Evolutionary conservation across 1,139 yeast genomes (phyloP), one percentile per base, ranked within the genome.

Genomic region (Casaregolazyma lundiana): DNA sequence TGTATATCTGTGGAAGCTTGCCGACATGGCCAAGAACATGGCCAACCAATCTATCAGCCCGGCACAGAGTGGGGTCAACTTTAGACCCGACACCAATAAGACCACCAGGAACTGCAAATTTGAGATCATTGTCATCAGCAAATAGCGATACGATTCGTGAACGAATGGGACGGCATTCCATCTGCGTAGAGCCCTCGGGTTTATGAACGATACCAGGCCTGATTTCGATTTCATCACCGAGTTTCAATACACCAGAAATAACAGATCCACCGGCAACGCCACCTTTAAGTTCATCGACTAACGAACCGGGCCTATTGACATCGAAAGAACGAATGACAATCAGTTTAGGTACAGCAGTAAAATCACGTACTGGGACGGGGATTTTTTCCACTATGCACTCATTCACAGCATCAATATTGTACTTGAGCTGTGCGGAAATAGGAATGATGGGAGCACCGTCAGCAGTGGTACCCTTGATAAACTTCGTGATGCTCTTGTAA

Each of bases 211-310:
- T 89, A 77, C 98, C 98, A 45, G 99, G 98, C 69, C 98, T 81
- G 63, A 94, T 90, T 74, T 94, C 99, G 64, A 94, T 92, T 73
- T 94, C 98, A 66, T 94, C 99, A 52, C 96, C 97, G 55, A 94
- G 76, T 66, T 87, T 85, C 75, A 94, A 86, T 46, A 94, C 98
- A 78, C 99, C 99, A 51, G 83, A 88, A 65, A 92, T 77, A 61
- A 94, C 92, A 47, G 97, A 88, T 59, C 99, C 99, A 75, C 99
- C 99, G 42, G 99, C 99, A 65, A 94, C 98, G 80, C 99, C 99
- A 63, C 99, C 99, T 74, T 90, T 90, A 66, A 94, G 78, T 62
- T 92, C 98, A 57, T 86, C 95, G 59, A 94, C 87, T 69, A 90
- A 97, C 38, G 97, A 84, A 74, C 99, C 99, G 51, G 99, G 99